Conservation (phyloP, 1,284 basidiomycete species). For the Porodaedalea pini region DNA sequence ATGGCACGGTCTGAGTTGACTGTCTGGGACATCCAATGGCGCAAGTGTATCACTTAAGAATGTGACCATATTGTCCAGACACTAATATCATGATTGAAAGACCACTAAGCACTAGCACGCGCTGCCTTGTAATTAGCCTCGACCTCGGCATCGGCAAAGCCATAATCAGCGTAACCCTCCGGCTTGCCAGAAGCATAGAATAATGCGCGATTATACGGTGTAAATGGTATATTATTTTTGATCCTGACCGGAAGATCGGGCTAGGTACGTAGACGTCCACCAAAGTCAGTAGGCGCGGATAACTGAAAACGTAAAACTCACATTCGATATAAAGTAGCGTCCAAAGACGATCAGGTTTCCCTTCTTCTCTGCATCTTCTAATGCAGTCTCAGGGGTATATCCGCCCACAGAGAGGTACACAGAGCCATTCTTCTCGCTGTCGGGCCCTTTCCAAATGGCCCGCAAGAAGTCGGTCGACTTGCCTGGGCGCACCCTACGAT, state of each 20-base stretch:
- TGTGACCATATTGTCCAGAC: no score
- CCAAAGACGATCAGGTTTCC: constrained; percentile 45
- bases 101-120: not conserved
- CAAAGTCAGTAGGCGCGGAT: not conserved
- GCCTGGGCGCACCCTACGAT: constrained; percentile 8
- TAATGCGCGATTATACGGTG: constrained; percentile 17
- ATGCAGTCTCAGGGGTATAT: constrained; percentile 22
- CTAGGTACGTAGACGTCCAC: not conserved
- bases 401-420: not conserved
- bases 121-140: constrained; percentile 8
- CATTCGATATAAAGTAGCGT: constrained; percentile 46
- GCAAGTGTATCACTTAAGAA: no score
- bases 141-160: constrained; percentile 17
- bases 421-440: constrained; percentile 1
- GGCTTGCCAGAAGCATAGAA: constrained; percentile 17
- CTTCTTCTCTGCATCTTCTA: constrained; percentile 32
- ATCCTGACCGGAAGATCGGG: constrained; percentile 19
- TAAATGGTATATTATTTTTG: constrained; percentile 15
- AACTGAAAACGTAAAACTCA: constrained; percentile 28
- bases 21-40: no score
- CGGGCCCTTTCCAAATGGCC: constrained; percentile 30
- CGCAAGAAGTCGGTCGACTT: constrained; percentile 37
- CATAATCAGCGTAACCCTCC: constrained; percentile 20
- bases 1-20: no score
- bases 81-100: no score